Conservation (phyloP, 1,284 basidiomycete genomes). For the Peniophora sp. region DNA sequence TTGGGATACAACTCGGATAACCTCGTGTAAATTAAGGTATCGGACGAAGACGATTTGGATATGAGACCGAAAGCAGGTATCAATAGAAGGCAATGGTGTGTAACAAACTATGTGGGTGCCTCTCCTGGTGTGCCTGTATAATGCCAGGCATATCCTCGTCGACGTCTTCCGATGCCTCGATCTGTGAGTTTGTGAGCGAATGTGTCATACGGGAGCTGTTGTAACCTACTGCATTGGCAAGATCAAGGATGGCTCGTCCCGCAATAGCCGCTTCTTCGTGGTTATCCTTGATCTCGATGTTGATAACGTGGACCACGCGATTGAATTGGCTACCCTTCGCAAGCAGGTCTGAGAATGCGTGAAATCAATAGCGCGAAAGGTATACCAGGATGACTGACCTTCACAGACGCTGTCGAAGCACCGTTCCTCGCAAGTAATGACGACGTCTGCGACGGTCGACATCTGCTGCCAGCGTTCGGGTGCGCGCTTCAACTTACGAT, state of each 20-base stretch:
- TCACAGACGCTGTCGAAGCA: slow-evolving; percentile 99
- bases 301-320: slow-evolving; percentile 92
- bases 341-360: slow-evolving; percentile 63
- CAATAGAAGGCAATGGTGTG: slow-evolving; percentile 90
- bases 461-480: slow-evolving; percentile 97
- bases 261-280: slow-evolving; percentile 97
- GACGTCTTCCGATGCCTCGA: slow-evolving; percentile 79
- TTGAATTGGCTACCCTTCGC: slow-evolving; percentile 87
- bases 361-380: neutral
- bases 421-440: slow-evolving; percentile 98
- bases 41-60: too few species aligned
- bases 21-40: too few species aligned
- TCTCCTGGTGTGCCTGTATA: slow-evolving; percentile 76
- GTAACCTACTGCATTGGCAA: slow-evolving; percentile 77
- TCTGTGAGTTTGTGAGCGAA: slow-evolving; percentile 37
- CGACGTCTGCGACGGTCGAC: slow-evolving; percentile 82
- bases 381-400: slow-evolving; percentile 48
- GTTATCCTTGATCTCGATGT: slow-evolving; percentile 98
- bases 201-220: slow-evolving; percentile 3
- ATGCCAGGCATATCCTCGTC: slow-evolving; percentile 91
- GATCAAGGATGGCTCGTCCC: slow-evolving; percentile 89
- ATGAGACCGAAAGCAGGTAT: too few species aligned
- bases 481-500: slow-evolving; percentile 85
- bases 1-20: too few species aligned
- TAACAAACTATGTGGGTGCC: slow-evolving; percentile 86